Evolutionary conservation across 371 early-diverging fungal genomes (phyloP), one percentile per base, ranked within the genome.

Genomic region (Parasitella parasitica): DNA sequence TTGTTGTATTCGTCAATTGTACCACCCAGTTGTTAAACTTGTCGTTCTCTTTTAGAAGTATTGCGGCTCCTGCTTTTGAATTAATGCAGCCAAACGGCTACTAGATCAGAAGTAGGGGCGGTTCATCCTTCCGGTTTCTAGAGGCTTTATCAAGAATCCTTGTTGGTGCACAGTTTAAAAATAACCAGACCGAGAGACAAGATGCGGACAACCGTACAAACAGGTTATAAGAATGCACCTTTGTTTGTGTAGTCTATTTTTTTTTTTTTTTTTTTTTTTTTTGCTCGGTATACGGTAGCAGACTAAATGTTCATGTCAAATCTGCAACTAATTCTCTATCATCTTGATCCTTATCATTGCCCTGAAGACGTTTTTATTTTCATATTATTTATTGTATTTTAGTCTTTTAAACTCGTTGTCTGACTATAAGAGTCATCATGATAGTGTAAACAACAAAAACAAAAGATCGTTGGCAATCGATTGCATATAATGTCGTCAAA

Each of bases 1-100:
- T 43, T 43, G 43, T 43, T 43, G 43, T 43, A 43, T 43, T 43
- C 43, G 43, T 43, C 43, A 43, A 43, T 43, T 43, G 43, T 43
- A 43, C 3, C 43, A 43, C 43, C 18, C 20, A 43, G 7, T 20
- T n/a, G 22, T 2, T 7, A 3, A 11, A 43, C 6, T 2, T 43
- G 43, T 43, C 43, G 43, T 43, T 43, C 43, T 20, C 22, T 43
- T 43, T 43, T 18, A 43, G 22, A 18, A 22, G 11, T 22, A 9
- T 22, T 20, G 11, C 11, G 11, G 22, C 43, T 43, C 43, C 43
- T 43, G 43, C 43, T 43, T 43, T 43, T 11, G 43, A n/a, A 43
- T 43, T 43, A 43, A 43, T 43, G 43, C 20, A 22, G 18, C 22
- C 8, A 20, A 6, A 43, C 9, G 12, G n/a, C n/a, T n/a, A n/a